Evolutionary conservation across 768 basidiomycete genomes (phyloP).

Genomic region (Phylloporus scabripes): DNA sequence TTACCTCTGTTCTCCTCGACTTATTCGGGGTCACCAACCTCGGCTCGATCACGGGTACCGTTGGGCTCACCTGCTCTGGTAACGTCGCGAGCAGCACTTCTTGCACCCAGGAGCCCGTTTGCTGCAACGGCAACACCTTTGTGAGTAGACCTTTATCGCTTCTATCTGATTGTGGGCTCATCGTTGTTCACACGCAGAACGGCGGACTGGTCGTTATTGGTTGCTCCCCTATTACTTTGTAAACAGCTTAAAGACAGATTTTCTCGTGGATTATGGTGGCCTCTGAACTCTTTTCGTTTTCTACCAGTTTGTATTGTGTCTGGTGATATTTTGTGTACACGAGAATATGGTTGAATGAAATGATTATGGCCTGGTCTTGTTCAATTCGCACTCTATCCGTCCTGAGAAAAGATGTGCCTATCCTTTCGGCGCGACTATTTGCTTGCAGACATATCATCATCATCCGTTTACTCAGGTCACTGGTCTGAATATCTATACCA

Average conservation of each 20-base stretch:
- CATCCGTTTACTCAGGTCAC: no score
- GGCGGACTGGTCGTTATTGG: neutral
- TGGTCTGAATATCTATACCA: no score
- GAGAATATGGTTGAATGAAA: neutral
- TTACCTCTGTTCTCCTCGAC: neutral
- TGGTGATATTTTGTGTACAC: neutral
- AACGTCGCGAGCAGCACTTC: neutral
- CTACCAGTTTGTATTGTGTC: neutral
- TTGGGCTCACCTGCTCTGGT: conserved; percentile 7
- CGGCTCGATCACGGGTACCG: neutral
- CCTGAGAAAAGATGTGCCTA: no score
- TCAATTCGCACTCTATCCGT: no score
- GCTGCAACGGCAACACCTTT: conserved; percentile 3
- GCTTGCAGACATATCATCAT: no score
- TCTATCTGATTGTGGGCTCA: neutral
- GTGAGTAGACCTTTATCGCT: neutral
- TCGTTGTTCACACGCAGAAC: neutral
- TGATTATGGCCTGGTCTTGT: no score
- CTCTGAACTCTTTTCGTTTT: neutral
- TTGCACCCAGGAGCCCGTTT: conserved; percentile 9
- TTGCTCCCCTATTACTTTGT: neutral
- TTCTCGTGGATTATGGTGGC: neutral
- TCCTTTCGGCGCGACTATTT: no score
- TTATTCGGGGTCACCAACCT: conserved; percentile 2
- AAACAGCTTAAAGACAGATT: no score